phyloP scores from a whole-genome alignment of 345 rosid genomes.

The Hevea brasiliensis region DNA sequence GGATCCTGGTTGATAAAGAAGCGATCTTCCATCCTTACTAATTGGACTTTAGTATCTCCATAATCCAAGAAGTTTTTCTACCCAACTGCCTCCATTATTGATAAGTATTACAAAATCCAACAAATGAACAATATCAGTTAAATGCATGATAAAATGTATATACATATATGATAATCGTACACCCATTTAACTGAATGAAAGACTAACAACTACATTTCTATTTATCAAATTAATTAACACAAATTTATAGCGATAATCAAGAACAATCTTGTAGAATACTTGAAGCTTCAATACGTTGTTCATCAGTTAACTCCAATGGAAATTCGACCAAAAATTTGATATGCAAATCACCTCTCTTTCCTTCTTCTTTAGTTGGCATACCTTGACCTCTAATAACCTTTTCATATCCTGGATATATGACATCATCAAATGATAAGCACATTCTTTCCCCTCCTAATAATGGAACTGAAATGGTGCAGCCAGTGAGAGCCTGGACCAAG shows the following conservation, averaged over 20 bases:
- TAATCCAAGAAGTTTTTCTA: background rate
- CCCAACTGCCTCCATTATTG: background rate
- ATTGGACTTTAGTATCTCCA: background rate
- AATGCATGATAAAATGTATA: no score
- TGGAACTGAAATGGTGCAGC: conserved; percentile 70
- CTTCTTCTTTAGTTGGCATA: conserved; percentile 59
- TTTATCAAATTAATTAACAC: background rate
- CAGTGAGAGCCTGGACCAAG: conserved; percentile 69
- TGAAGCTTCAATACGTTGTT: conserved; percentile 48
- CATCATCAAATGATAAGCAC: conserved; percentile 49
- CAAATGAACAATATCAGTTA: no score
- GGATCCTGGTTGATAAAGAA: no score
- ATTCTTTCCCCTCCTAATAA: conserved; percentile 58
- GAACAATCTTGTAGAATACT: conserved; percentile 56
- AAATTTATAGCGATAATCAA: background rate
- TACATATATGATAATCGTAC: background rate
- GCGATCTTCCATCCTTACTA: no score
- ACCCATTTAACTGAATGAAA: background rate
- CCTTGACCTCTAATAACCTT: conserved; percentile 71
- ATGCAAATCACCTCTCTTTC: conserved; percentile 61
- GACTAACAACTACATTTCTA: background rate
- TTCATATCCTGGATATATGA: conserved; percentile 63
- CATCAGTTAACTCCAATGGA: conserved; percentile 48
- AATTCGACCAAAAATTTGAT: conserved; percentile 61
- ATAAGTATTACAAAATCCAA: no score